These are phyloP conservation scores for Anethum foeniculum DNA, from an alignment of 140 eudicot species.

Conservation along the genomic window DNA sequence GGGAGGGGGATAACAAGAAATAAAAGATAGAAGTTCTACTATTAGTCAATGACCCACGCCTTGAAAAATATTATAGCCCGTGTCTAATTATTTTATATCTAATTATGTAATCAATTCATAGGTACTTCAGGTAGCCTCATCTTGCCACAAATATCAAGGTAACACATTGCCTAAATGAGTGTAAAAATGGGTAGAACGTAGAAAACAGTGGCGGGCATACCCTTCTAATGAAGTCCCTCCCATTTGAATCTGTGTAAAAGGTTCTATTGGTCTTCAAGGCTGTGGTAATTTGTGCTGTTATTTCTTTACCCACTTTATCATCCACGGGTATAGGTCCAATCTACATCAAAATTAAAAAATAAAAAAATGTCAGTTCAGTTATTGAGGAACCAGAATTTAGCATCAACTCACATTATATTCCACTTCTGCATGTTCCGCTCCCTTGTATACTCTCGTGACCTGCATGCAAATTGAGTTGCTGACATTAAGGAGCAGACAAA, in stretches of 20 bases:
- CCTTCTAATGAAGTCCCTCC: slow-evolving; percentile 92
- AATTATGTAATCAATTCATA: background rate
- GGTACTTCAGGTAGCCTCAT: background rate
- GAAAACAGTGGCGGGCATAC: slow-evolving; percentile 22
- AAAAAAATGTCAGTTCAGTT: background rate
- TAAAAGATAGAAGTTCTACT: background rate
- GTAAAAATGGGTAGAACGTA: background rate
- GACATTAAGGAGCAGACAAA: slow-evolving; percentile 5
- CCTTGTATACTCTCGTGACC: slow-evolving; percentile 90
- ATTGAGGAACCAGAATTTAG: slow-evolving; percentile 2
- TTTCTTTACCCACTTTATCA: slow-evolving; percentile 87
- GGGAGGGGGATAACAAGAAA: background rate
- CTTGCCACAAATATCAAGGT: background rate
- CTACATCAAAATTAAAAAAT: slow-evolving; percentile 19
- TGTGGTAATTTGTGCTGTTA: slow-evolving; percentile 61
- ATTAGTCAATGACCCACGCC: background rate
- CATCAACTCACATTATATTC: slow-evolving; percentile 64
- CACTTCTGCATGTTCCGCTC: slow-evolving; percentile 85
- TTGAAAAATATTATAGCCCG: background rate
- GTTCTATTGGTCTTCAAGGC: slow-evolving; percentile 60
- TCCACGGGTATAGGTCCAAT: slow-evolving; percentile 95
- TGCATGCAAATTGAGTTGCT: slow-evolving; percentile 29
- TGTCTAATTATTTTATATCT: background rate
- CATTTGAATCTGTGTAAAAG: slow-evolving; percentile 86
- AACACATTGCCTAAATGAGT: background rate